Evolutionary conservation across 805 yeast species (phyloP).

Genomic region (Ogataea corticis): DNA sequence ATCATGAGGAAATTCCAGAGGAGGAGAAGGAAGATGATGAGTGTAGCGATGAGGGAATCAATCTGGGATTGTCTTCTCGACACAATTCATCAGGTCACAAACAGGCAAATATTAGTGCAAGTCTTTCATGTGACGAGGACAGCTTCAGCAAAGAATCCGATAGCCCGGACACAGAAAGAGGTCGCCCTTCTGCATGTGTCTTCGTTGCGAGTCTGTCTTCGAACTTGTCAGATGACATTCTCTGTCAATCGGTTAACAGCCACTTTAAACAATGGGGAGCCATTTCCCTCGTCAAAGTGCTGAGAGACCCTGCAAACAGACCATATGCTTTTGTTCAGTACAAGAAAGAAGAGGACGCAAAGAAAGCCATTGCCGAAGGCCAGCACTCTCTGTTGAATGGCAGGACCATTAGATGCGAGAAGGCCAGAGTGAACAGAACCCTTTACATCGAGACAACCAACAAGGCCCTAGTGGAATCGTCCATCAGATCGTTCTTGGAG

Average conservation of each 20-base stretch:
- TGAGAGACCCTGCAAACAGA: slow-evolving; percentile 76
- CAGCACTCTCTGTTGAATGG: slow-evolving; percentile 72
- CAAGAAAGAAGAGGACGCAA: slow-evolving; percentile 66
- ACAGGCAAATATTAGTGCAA: slow-evolving; percentile 5
- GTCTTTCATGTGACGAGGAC: slow-evolving; percentile 20
- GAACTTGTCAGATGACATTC: slow-evolving; percentile 63
- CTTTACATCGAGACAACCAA: slow-evolving; percentile 52
- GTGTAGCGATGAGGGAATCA: neutral
- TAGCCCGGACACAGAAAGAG: slow-evolving; percentile 35
- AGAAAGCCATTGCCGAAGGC: slow-evolving; percentile 63
- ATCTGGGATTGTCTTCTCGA: neutral
- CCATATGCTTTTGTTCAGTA: slow-evolving; percentile 96
- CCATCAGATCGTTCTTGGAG: slow-evolving; percentile 41
- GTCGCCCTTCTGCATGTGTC: slow-evolving; percentile 82
- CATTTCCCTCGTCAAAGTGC: slow-evolving; percentile 72
- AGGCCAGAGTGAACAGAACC: slow-evolving; percentile 89
- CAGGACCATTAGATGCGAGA: slow-evolving; percentile 80
- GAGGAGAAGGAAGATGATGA: slow-evolving; percentile 1
- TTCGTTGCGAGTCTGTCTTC: slow-evolving; percentile 87
- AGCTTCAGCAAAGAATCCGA: slow-evolving; percentile 19
- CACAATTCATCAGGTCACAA: neutral
- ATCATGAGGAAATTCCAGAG: neutral
- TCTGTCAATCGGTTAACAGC: slow-evolving; percentile 64
- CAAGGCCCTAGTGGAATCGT: slow-evolving; percentile 23
- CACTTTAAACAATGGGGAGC: slow-evolving; percentile 75